Evolutionary conservation across 225 moss, liverwort and hornwort genomes (phyloP).

Genomic region (Sphagnum tenellum): DNA sequence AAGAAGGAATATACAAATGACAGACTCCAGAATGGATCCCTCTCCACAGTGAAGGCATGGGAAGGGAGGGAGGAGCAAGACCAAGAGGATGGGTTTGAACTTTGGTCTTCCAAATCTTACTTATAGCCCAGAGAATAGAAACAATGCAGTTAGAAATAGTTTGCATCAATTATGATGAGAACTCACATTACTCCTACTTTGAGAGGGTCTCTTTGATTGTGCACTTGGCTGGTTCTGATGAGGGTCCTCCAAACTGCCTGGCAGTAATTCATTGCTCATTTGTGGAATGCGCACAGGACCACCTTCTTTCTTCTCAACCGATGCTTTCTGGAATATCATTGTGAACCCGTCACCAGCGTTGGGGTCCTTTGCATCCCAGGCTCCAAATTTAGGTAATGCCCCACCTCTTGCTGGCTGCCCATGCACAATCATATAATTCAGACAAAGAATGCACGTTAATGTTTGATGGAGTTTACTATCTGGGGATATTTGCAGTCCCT

Average conservation of each 20-base stretch:
- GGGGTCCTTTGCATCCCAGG: constrained; percentile 57
- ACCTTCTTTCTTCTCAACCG: constrained; percentile 56
- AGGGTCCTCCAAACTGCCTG: constrained; percentile 17
- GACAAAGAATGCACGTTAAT: not conserved
- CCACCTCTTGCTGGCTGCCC: constrained; percentile 49
- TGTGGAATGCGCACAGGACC: constrained; percentile 54
- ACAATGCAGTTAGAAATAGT: too few relatives aligned
- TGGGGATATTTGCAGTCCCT: not conserved
- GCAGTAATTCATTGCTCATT: constrained; percentile 32
- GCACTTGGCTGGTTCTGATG: constrained; percentile 17
- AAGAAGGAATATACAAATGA: too few relatives aligned
- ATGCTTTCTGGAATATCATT: constrained; percentile 52
- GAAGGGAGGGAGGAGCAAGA: too few relatives aligned
- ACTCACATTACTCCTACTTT: not conserved
- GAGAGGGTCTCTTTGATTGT: constrained; percentile 7
- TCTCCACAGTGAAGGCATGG: too few relatives aligned
- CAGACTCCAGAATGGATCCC: too few relatives aligned
- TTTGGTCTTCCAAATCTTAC: too few relatives aligned
- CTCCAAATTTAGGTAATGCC: constrained; percentile 55
- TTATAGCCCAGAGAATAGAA: too few relatives aligned
- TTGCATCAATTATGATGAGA: too few relatives aligned
- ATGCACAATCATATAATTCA: not conserved
- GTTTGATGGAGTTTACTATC: constrained; percentile 3
- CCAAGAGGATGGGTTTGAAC: too few relatives aligned
- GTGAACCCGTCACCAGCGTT: constrained; percentile 56